Percentiles rank a stretch among this genome's conserved stretches.
Evolutionary conservation across 2,329 filamentous ascomycete genomes (phyloP).

Genomic region (Apiospora sp.): DNA sequence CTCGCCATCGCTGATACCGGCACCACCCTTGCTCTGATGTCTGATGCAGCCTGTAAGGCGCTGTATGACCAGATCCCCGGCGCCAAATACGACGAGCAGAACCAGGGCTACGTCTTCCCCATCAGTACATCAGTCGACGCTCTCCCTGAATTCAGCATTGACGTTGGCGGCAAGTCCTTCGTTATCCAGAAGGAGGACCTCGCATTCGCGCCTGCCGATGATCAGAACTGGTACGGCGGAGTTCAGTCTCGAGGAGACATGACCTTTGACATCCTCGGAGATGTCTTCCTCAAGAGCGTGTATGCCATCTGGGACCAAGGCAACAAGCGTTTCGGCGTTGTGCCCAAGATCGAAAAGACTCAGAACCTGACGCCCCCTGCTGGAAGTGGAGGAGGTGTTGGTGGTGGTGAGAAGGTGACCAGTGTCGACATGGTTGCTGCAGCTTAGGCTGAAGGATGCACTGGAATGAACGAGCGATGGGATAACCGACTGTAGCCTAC

Average conservation of each 20-base stretch:
- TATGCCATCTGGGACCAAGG: conserved; percentile 73
- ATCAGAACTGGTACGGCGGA: conserved; percentile 62
- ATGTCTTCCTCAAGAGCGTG: conserved; percentile 69
- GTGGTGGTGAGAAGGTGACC: conserved; percentile 34
- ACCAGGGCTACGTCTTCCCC: conserved; percentile 73
- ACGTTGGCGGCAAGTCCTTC: conserved; percentile 68
- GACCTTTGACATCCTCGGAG: conserved; percentile 70
- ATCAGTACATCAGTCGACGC: conserved; percentile 55
- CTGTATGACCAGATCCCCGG: conserved; percentile 72
- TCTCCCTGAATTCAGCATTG: conserved; percentile 68
- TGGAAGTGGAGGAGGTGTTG: conserved; percentile 21
- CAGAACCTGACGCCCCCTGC: conserved; percentile 42
- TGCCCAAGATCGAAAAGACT: conserved; percentile 58
- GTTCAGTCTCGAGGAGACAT: conserved; percentile 69
- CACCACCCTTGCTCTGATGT: conserved; percentile 71
- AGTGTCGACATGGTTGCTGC: conserved; percentile 33
- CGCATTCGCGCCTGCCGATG: conserved; percentile 61
- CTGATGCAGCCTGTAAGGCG: conserved; percentile 65
- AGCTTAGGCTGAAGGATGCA: not conserved
- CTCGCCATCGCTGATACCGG: conserved; percentile 76
- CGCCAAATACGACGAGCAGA: conserved; percentile 59
- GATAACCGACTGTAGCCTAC: not conserved
- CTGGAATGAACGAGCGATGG: not conserved
- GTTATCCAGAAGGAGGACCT: conserved; percentile 69
- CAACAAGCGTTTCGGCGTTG: conserved; percentile 64